Evolutionary conservation across 176 grass and related monocot species (phyloP).

Genomic region (Ananas comosus): DNA sequence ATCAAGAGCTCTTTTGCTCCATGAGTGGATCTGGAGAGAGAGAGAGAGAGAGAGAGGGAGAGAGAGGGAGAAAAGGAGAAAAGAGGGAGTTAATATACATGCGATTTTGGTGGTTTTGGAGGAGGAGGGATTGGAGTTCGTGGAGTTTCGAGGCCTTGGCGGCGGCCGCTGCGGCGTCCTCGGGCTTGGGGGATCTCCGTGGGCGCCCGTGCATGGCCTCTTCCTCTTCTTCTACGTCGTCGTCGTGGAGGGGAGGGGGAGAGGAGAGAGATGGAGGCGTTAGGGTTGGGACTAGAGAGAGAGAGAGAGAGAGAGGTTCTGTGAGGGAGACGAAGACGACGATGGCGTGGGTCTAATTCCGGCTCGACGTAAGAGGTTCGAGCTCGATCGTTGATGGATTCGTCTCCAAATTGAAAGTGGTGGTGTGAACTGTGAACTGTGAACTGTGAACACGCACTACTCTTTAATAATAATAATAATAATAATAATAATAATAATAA

Average conservation of each 20-base stretch:
- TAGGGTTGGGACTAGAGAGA: neutral
- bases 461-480: too few species aligned
- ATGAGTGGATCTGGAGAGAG: neutral
- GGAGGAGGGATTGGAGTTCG: constrained; percentile 59
- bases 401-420: too few species aligned
- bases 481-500: too few species aligned
- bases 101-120: constrained; percentile 50
- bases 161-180: constrained; percentile 38
- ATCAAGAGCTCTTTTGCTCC: neutral
- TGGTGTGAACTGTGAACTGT: too few species aligned
- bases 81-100: constrained; percentile 32
- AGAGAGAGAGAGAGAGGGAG: too few species aligned
- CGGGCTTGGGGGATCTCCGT: constrained; percentile 42
- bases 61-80: too few species aligned
- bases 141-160: constrained; percentile 61
- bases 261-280: neutral
- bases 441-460: too few species aligned
- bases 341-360: too few species aligned
- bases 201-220: constrained; percentile 67
- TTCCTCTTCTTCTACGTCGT: neutral
- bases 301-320: neutral
- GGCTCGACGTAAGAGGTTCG: too few species aligned
- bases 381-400: too few species aligned
- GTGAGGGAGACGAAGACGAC: neutral
- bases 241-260: constrained; percentile 14